A percentile compares a stretch with the other conserved stretches of the same genome.
Evolutionary conservation across 768 basidiomycete genomes (phyloP).

Genomic region (Lentinus tigrinus): DNA sequence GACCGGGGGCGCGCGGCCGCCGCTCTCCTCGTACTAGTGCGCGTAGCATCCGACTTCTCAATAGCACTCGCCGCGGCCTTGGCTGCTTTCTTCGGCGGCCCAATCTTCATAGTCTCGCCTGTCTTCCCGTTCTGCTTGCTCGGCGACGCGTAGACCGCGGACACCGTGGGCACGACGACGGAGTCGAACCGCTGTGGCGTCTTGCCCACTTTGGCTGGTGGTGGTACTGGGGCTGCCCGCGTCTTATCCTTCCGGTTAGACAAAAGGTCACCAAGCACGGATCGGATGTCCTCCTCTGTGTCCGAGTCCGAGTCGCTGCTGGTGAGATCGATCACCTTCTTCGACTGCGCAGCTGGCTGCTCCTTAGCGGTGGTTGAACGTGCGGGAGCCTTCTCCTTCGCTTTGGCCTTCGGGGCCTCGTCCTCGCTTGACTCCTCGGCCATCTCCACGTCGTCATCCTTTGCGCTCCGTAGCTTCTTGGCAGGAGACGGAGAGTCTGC

Average conservation of each 20-base stretch:
- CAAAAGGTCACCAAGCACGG: conserved; percentile 8
- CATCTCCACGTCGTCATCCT: neutral
- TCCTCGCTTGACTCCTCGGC: conserved; percentile 5
- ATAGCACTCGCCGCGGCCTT: neutral
- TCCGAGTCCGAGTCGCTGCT: neutral
- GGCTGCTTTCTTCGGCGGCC: neutral
- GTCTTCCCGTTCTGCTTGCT: conserved; percentile 2
- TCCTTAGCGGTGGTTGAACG: neutral
- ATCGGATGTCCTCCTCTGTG: conserved; percentile 11
- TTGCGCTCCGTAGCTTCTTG: neutral
- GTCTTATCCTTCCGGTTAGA: conserved; percentile 3
- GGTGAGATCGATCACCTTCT: neutral
- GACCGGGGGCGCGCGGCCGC: conserved; percentile 7
- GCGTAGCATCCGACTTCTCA: neutral
- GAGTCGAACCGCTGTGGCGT: conserved; percentile 4
- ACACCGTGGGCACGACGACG: conserved; percentile 17
- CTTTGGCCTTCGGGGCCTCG: neutral
- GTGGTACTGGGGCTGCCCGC: neutral
- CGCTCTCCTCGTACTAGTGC: neutral
- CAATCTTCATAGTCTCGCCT: neutral
- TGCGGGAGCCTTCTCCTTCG: conserved; percentile 7
- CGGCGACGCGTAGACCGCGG: conserved; percentile 9
- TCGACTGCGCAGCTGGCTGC: neutral
- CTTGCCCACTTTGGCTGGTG: neutral
- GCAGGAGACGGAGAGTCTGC: conserved; percentile 2